phyloP scores from a whole-genome alignment of 148 eudicot genomes.

The Gaultheria prostrata region DNA sequence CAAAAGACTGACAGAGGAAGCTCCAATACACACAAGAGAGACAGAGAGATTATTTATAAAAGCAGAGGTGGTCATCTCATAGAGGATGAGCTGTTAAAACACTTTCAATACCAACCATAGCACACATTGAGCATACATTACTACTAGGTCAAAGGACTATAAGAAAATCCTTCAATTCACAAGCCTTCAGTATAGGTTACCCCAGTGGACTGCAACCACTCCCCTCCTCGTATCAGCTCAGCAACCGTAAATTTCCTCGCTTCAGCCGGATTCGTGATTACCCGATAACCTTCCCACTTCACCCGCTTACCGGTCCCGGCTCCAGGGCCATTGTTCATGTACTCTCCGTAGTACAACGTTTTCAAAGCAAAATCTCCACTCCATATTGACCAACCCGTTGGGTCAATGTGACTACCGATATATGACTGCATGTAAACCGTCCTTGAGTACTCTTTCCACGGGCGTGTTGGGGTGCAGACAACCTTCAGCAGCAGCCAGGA shows the following conservation, averaged over 20 bases:
- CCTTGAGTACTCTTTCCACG: slow-evolving; percentile 36
- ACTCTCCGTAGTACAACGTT: slow-evolving; percentile 49
- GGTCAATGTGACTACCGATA: slow-evolving; percentile 31
- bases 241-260: slow-evolving; percentile 38
- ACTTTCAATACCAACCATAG: background rate
- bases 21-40: background rate
- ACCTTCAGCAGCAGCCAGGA: no score
- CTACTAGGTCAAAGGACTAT: background rate
- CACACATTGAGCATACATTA: background rate
- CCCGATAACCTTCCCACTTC: slow-evolving; percentile 38
- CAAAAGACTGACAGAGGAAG: background rate
- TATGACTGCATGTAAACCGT: slow-evolving; percentile 40
- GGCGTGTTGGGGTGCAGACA: no score
- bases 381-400: slow-evolving; percentile 40
- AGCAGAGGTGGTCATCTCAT: background rate
- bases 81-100: background rate
- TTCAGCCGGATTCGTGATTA: slow-evolving; percentile 32
- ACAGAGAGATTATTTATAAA: background rate
- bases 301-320: slow-evolving; percentile 38
- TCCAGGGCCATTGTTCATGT: slow-evolving; percentile 39
- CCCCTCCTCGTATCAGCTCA: slow-evolving; percentile 37
- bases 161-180: slow-evolving; percentile 5
- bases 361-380: slow-evolving; percentile 25
- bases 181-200: slow-evolving; percentile 39
- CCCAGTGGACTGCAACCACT: slow-evolving; percentile 39